Evolutionary conservation across 129 eudicot genomes (phyloP), one percentile per base, ranked within the genome.

Genomic region (Solidago caesia): DNA sequence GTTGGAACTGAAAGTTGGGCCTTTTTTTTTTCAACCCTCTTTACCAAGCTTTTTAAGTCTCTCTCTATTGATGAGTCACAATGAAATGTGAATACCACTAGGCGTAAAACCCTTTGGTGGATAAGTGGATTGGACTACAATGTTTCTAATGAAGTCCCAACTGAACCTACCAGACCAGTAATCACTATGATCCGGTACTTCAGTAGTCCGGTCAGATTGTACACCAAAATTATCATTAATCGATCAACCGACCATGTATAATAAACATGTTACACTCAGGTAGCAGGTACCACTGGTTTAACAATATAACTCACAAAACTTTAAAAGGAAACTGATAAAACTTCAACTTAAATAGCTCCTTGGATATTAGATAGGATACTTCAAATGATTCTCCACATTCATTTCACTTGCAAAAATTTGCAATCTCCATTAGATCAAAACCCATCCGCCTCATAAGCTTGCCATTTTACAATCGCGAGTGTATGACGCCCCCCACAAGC

Each of bases 401-500:
- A 4, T 25, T 9, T 66, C 58, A 21, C 21, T 21, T 21, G 21
- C 21, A 10, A 41, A 73, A 8, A 29, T 15, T 26, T 29, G 44
- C 2, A 41, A 49, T 26, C 52, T 75, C 45, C 5, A 6, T 83
- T 46, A 84, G 6, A 65, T 64, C 42, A 75, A 60, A 75, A 60
- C 73, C 66, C 78, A 48, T 81, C 74, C 29, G 77, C 44, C 39
- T 73, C 85, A 45, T 75, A 71, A 71, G 74, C 52, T 45, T 72
- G 85, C 99, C 97, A 87, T 75, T 91, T 86, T 39, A 86, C 89
- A 33, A 91, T 68, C 9, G 96, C 97, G 16, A 95, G 67, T 0
- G 99, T 95, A 52, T 95, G 99, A 44, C 99, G 96, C 16, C 99
- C 99, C 53, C 99, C 99, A 71, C 97, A 87, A 16, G 97, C 99